Base-by-base conservation (phyloP, 1,284 basidiomycete genomes). In the Sanghuangporus baumii region DNA sequence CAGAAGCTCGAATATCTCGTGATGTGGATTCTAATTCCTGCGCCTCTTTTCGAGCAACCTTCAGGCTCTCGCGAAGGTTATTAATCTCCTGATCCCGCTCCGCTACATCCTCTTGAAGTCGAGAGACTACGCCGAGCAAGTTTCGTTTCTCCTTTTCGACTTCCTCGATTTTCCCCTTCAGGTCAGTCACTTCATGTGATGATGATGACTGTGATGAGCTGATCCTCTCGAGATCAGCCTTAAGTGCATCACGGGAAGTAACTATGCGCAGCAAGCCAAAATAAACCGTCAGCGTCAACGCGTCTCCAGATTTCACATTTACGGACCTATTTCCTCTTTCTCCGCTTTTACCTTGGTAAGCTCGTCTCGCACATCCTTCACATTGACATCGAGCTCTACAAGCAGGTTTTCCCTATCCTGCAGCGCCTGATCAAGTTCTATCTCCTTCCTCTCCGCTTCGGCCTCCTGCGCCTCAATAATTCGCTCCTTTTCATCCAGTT, bases 111-210 rank as follows among this genome's bases (percentile, higher is more conserved):
- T 89, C 84, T 71, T 89, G 87, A 63, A 91, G 71, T 59, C 89
- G 81, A 71, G 85, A 89, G 9, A 93, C 82, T 26, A 91, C 86
- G 43, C 79, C 81, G 43, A 94, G 77, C 57, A 93, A 79, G 65
- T 92, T 89, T 34, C 89, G 82, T 72, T 93, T 93, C 76, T 93
- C 91, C 52, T 86, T 80, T 67, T 93, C 89, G 1, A 81, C 80
- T 67, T 91, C 87, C 5, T 89, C 86, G 3, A 89, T 76, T 41
- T 83, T 81, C 61, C 75, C 79, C 67, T 80, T 84, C 43, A 90
- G 71, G 2, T 74, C 72, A 40, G 83, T 83, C 3, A 85, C 72
- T 68, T 91, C 89, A 1, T 80, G 75, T 0, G 83, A 83, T 0
- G 88, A 86, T 0, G 82, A 76, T 0, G 81, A 78, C 47, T 86